Conservation (phyloP, 2,329 filamentous ascomycete species). For the Elsinoe arachidis region DNA sequence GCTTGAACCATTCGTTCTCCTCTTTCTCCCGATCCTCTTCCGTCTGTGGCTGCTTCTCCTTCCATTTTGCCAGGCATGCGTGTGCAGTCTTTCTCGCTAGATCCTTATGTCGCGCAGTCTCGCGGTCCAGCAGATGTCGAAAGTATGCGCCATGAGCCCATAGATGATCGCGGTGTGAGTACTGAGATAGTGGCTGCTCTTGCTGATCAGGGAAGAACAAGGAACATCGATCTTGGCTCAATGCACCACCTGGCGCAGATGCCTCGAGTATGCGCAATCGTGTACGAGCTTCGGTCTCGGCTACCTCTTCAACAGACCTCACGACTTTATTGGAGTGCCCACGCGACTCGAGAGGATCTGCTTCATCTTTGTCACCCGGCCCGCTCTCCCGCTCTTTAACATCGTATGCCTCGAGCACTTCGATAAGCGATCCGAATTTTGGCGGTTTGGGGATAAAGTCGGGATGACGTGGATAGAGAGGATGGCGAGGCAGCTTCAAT, state of each 20-base stretch:
- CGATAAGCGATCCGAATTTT: conserved; percentile 22
- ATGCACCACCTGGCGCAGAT: conserved; percentile 62
- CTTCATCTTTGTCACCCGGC: conserved; percentile 17
- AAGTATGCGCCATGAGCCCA: conserved; percentile 72
- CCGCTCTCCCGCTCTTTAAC: conserved; percentile 41
- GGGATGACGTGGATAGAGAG: conserved; percentile 25
- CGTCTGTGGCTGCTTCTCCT: conserved; percentile 62
- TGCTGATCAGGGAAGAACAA: conserved; percentile 61
- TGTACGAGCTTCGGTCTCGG: conserved; percentile 58
- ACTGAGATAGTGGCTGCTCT: conserved; percentile 66
- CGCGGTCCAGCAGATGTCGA: conserved; percentile 66
- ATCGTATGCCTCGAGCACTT: conserved; percentile 27
- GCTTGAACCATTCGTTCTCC: conserved; percentile 56
- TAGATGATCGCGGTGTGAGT: conserved; percentile 80
- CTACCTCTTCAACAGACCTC: conserved; percentile 31
- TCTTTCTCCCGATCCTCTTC: conserved; percentile 76
- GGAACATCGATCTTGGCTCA: conserved; percentile 62
- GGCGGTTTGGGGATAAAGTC: conserved; percentile 24
- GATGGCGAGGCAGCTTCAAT: conserved; percentile 18
- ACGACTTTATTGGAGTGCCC: conserved; percentile 47
- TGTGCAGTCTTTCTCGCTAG: conserved; percentile 71
- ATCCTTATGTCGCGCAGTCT: conserved; percentile 69
- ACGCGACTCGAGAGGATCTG: conserved; percentile 31
- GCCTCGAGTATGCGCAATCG: conserved; percentile 64
- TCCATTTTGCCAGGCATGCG: conserved; percentile 68